phyloP scores from a whole-genome alignment of 176 grass and related monocot species.

The Phoenix roebelenii region DNA sequence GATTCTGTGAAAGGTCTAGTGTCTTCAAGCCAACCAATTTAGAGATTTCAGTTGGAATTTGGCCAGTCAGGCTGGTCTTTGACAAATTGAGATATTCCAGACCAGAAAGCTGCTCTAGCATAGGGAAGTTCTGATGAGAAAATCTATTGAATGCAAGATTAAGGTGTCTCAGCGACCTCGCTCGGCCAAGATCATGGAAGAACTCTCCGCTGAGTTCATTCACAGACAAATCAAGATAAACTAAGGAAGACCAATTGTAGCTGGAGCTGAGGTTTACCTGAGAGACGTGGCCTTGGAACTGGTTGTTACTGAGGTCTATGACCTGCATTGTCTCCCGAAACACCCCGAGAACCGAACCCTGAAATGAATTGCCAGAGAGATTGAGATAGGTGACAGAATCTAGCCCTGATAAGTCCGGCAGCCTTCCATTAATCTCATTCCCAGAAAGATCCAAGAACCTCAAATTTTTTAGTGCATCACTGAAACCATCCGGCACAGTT shows the following conservation, averaged over 20 bases:
- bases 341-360: conserved; percentile 21
- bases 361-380: conserved; percentile 56
- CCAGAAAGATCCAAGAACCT: conserved; percentile 23
- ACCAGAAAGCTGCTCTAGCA: conserved; percentile 29
- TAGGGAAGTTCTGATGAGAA: conserved; percentile 31
- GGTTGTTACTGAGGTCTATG: conserved; percentile 82
- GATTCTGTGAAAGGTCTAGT: conserved; percentile 77
- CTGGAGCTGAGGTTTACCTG: conserved; percentile 39
- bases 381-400: conserved; percentile 57
- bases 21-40: conserved; percentile 51
- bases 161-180: conserved; percentile 48
- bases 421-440: conserved; percentile 25
- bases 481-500: conserved; percentile 14
- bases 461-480: conserved; percentile 10
- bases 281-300: conserved; percentile 43
- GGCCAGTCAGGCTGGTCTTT: conserved; percentile 47
- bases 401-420: conserved; percentile 55
- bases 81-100: conserved; percentile 91
- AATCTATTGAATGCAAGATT: conserved; percentile 85
- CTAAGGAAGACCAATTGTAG: conserved; percentile 42
- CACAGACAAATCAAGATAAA: conserved; percentile 73
- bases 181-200: conserved; percentile 15
- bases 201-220: conserved; percentile 59
- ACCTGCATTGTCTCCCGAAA: conserved; percentile 47
- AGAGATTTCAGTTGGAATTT: conserved; percentile 39